Base-by-base conservation (phyloP, 2,329 filamentous ascomycete species). In the Fusarium chlamydosporum region DNA sequence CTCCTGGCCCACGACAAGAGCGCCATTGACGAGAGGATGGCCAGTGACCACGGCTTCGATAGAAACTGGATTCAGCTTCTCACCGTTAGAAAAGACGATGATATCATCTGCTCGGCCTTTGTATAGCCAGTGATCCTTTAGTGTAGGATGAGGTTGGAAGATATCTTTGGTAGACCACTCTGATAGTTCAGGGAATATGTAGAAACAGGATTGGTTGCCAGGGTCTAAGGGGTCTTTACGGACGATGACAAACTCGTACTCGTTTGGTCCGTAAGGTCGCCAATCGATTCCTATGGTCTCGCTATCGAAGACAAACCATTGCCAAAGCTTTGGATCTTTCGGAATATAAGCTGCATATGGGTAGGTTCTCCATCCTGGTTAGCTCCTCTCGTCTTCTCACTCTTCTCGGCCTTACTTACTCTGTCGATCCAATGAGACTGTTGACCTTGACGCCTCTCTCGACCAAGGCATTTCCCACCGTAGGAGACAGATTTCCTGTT, bases 111-210 rank as follows among this genome's bases (percentile, higher is more conserved):
- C 58, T 1, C 60, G 60, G 7, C 60, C 60, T 7, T 40, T 56
- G 7, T 56, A 48, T 0, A 48, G 2, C 60, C 60, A 63, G 7
- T 63, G 58, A 1, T 63, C 20, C 1, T 56, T n/a, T 1, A 56
- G n/a, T 0, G 50, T 57, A 1, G 60, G 58, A 0, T 63, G 60
- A 3, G 60, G 58, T 2, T 29, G 16, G 7, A 29, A 63, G 3
- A 63, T 48, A 9, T 63, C 60, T 1, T 26, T 57, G 1, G 60
- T 63, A 0, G 37, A 55, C 50, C 50, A 63, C 13, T 63, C 58
- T 2, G 27, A 48, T 6, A 63, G 7, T 3, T 63, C 60, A 1
- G 60, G 58, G 9, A 63, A 63, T 0, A n/a, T 43, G 8, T 63
- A 63, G 12, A 63, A 63, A 7, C 37, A 33, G 0, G 48, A n/a